Percentiles rank a stretch among this genome's conserved stretches.
Evolutionary conservation across 108 stramenopile species (phyloP).

Genomic region (Pseudonitzschia delicatissima): DNA sequence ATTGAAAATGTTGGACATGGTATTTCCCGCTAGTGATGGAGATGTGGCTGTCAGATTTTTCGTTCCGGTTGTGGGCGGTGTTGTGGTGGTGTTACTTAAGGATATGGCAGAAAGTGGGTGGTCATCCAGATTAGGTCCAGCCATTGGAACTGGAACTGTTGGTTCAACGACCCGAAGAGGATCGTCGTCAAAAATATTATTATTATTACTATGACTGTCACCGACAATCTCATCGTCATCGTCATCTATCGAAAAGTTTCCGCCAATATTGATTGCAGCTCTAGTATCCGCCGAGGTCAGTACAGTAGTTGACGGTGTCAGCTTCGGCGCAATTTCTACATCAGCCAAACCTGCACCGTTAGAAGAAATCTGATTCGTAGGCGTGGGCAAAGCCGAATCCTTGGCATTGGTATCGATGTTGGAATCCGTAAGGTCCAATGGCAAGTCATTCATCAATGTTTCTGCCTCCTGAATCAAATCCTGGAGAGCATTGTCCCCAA

Average conservation of each 20-base stretch:
- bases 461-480: slow-evolving; percentile 29
- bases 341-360: no score
- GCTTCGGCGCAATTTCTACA: background rate
- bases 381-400: no score
- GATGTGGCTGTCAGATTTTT: background rate
- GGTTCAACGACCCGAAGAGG: background rate
- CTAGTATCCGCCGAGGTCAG: background rate
- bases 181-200: slow-evolving; percentile 3
- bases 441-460: slow-evolving; percentile 25
- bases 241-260: slow-evolving; percentile 18
- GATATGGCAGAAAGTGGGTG: background rate
- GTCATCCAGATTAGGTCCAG: no score
- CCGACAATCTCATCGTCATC: slow-evolving; percentile 31
- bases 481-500: slow-evolving; percentile 21
- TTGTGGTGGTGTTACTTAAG: background rate
- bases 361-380: no score
- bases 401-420: background rate
- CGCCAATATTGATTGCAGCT: slow-evolving; percentile 1
- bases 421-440: background rate
- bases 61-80: background rate
- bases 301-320: background rate
- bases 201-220: background rate
- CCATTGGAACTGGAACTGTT: background rate
- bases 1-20: slow-evolving; percentile 12
- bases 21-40: background rate